A percentile compares a stretch with the other conserved stretches of the same genome.
These are phyloP conservation scores for Phycomyces nitens DNA, from an alignment of 192 early-diverging fungal genomes.

Conservation along the genomic window DNA sequence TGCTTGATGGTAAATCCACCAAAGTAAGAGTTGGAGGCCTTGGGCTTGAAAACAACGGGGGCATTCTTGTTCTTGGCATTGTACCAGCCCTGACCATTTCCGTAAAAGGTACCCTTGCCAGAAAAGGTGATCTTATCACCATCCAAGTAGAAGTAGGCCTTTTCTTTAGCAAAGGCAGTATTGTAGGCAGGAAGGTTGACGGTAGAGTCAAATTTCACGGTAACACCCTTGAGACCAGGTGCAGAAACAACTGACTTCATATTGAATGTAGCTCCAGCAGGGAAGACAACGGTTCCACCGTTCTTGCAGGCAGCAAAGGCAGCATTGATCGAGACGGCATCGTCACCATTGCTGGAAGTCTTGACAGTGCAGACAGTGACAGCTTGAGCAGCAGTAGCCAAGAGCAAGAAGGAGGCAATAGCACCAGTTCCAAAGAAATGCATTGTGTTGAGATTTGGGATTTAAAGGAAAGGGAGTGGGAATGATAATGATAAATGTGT, in stretches of 20 bases:
- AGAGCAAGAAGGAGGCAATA: constrained; percentile 5
- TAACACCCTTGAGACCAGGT: constrained; percentile 4
- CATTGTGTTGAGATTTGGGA: too few species aligned
- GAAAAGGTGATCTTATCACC: constrained; percentile 14
- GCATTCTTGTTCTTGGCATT: background rate
- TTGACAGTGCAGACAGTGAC: constrained; percentile 4
- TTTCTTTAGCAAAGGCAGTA: constrained; percentile 1
- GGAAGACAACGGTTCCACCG: constrained; percentile 20
- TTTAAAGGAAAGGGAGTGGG: too few species aligned
- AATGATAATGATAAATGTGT: too few species aligned
- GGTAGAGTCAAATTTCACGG: constrained; percentile 15
- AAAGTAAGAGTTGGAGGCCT: constrained; percentile 17
- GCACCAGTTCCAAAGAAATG: constrained; percentile 1
- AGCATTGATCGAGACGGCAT: constrained; percentile 3
- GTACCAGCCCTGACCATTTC: constrained; percentile 25
- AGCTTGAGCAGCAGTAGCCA: constrained; percentile 8
- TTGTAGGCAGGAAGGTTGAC: constrained; percentile 11
- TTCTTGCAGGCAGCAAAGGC: constrained; percentile 15
- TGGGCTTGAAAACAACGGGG: background rate
- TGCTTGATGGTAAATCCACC: constrained; percentile 20
- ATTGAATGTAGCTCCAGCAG: constrained; percentile 7
- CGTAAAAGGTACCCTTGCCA: constrained; percentile 19
- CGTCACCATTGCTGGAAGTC: constrained; percentile 7
- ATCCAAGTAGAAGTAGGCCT: constrained; percentile 11
- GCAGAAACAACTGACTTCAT: constrained; percentile 7